Evolutionary conservation across 2,329 filamentous ascomycete species (phyloP).

Genomic region (Cercospora nicotianae): DNA sequence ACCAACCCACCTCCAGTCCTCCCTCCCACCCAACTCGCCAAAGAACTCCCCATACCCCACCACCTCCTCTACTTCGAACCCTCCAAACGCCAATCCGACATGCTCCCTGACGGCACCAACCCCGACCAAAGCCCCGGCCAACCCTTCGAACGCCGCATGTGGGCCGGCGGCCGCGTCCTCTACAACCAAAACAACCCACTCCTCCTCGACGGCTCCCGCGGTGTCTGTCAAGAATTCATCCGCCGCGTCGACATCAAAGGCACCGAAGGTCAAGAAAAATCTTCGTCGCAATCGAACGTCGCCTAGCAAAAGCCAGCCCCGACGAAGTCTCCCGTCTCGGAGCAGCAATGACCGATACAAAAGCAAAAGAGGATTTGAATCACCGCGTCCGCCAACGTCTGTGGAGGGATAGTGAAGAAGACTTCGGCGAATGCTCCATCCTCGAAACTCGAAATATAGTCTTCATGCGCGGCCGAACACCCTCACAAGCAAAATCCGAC

Average conservation of each 20-base stretch:
- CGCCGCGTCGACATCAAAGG: conserved; percentile 53
- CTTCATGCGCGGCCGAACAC: conserved; percentile 58
- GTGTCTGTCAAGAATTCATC: conserved; percentile 52
- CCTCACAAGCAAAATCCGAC: conserved; percentile 40
- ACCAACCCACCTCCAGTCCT: conserved; percentile 33
- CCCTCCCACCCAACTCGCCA: conserved; percentile 34
- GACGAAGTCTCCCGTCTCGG: conserved; percentile 38
- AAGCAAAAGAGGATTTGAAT: conserved; percentile 34
- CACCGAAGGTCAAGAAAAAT: conserved; percentile 54
- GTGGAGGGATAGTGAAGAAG: conserved; percentile 47
- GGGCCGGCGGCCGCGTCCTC: conserved; percentile 75
- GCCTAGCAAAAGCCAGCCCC: conserved; percentile 41
- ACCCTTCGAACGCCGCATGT: conserved; percentile 76
- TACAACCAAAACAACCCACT: conserved; percentile 48
- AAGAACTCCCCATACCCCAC: conserved; percentile 63
- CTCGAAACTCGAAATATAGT: conserved; percentile 63
- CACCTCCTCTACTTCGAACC: conserved; percentile 88
- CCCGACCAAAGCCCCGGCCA: conserved; percentile 70
- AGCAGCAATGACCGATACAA: conserved; percentile 42
- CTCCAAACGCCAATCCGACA: conserved; percentile 58
- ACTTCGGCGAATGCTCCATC: conserved; percentile 48
- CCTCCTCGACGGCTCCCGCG: conserved; percentile 39
- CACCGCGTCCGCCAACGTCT: conserved; percentile 45
- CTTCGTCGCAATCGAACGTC: conserved; percentile 61
- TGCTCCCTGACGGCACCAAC: conserved; percentile 85